Evolutionary conservation across 768 basidiomycete species (phyloP), one percentile per base, ranked within the genome.

Genomic region (Naganishia vaughanmartiniae): DNA sequence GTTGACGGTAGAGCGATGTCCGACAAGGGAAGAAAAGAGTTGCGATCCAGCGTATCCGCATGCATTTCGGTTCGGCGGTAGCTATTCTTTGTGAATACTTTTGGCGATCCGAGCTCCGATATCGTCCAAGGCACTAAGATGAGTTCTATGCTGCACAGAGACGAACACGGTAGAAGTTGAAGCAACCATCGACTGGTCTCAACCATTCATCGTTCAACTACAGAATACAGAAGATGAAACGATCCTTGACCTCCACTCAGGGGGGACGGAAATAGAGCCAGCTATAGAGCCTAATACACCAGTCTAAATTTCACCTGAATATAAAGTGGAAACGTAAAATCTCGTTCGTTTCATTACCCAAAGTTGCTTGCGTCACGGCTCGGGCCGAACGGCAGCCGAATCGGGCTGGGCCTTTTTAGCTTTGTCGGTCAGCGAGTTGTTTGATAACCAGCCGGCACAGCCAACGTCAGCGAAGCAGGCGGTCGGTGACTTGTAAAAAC

Each of bases 1-100:
- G 60, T 24, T 14, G 60, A 63, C 24, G 60, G 39, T 14, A 63
- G 60, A 42, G 39, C 42, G 42, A 63, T 63, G 39, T 63, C 60
- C 36, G 60, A 63, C 12, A 63, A n/a, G 39, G 60, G 60, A 1
- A 45, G 60, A 30, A 63, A 63, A 6, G 24, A 45, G 21, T 45
- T 63, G 26, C 60, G 39, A 15, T 63, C 60, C n/a, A 45, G 60
- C 39, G 60, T 19, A 42, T 39, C 24, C 4, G 3, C 39, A 14
- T n/a, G 30, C 60, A 63, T 63, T 39, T 10, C 17, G 60, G 34
- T 39, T 34, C 10, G 57, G 57, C 9, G 57, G 33, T 55, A 28
- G 14, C 30, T 17, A 33, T 5, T 31, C 30, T 30, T 4, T 7
- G 54, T 1, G 30, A 31, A 21, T 4, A n/a, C 9, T 51, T 6